Percentiles rank a stretch among this genome's conserved stretches.
Evolutionary conservation across 208 protist species (phyloP).

Genomic region (Trypanosoma conorhini): DNA sequence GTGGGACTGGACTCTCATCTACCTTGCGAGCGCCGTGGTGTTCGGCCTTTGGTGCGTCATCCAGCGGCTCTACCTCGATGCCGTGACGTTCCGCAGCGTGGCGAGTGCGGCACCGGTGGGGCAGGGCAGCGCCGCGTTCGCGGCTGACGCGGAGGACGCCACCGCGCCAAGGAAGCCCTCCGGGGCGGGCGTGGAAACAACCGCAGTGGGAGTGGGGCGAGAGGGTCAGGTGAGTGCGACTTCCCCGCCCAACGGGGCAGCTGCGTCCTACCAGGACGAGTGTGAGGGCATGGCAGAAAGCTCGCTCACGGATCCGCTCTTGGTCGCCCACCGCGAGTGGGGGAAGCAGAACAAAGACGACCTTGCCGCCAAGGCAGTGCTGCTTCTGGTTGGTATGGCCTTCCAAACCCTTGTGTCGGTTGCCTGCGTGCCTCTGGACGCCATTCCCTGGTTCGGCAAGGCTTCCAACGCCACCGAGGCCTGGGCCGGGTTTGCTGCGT

Average conservation of each 20-base stretch:
- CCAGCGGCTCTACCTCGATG: slow-evolving; percentile 82
- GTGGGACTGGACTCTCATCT: slow-evolving; percentile 69
- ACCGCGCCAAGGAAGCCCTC: neutral
- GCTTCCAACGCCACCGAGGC: slow-evolving; percentile 39
- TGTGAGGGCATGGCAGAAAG: slow-evolving; percentile 1
- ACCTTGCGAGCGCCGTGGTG: slow-evolving; percentile 68
- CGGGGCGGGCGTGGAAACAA: neutral
- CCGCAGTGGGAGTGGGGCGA: neutral
- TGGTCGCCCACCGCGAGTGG: slow-evolving; percentile 52
- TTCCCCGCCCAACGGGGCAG: neutral
- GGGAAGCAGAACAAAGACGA: slow-evolving; percentile 58
- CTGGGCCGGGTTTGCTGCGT: slow-evolving; percentile 49
- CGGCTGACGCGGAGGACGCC: neutral
- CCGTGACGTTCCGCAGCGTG: slow-evolving; percentile 31
- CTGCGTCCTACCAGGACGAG: neutral
- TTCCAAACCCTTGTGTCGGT: slow-evolving; percentile 74
- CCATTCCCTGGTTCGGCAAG: slow-evolving; percentile 77
- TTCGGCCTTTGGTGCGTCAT: slow-evolving; percentile 84
- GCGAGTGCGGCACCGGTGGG: neutral
- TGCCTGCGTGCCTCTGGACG: slow-evolving; percentile 65
- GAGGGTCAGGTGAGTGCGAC: neutral
- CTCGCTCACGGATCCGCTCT: slow-evolving; percentile 13
- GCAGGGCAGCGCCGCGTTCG: neutral
- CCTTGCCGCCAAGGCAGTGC: slow-evolving; percentile 67
- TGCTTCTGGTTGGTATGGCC: slow-evolving; percentile 60